A percentile compares a stretch with the other conserved stretches of the same genome.
phyloP scores from a whole-genome alignment of 192 early-diverging fungal species.

The Dissophora ornata region DNA sequence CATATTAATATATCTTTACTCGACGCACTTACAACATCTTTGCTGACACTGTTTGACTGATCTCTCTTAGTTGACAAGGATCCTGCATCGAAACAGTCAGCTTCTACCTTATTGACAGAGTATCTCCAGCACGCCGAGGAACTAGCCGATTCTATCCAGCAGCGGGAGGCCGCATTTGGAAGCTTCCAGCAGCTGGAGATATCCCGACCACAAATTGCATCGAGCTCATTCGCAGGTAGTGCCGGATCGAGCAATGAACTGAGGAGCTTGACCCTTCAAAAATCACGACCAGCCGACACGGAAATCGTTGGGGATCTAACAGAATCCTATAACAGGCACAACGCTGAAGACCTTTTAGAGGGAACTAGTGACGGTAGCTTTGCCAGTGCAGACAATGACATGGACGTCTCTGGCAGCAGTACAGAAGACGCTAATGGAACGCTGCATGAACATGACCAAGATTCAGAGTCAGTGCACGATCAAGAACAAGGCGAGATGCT shows the following conservation, averaged over 20 bases:
- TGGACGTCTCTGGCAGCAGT: background rate
- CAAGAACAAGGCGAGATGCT: too few species aligned
- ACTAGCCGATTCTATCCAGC: constrained; percentile 47
- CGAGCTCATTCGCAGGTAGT: constrained; percentile 47
- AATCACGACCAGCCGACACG: constrained; percentile 25
- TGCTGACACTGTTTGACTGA: background rate
- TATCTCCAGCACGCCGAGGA: constrained; percentile 66
- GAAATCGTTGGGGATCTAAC: constrained; percentile 16
- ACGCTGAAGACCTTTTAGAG: background rate
- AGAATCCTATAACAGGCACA: background rate
- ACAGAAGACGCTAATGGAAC: background rate
- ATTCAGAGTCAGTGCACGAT: background rate
- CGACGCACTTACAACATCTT: background rate
- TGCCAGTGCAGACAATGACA: constrained; percentile 2
- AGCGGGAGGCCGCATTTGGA: constrained; percentile 16
- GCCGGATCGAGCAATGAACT: constrained; percentile 52
- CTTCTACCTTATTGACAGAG: constrained; percentile 54
- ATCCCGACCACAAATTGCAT: constrained; percentile 46
- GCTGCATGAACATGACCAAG: background rate
- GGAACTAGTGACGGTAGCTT: constrained; percentile 8
- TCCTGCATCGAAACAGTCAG: constrained; percentile 59
- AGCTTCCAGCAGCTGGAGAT: constrained; percentile 36
- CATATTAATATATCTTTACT: background rate
- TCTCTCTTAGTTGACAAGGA: constrained; percentile 65
- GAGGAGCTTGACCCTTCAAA: constrained; percentile 26